Base-by-base conservation (phyloP, 768 basidiomycete species). In the Pholiota conissans region DNA sequence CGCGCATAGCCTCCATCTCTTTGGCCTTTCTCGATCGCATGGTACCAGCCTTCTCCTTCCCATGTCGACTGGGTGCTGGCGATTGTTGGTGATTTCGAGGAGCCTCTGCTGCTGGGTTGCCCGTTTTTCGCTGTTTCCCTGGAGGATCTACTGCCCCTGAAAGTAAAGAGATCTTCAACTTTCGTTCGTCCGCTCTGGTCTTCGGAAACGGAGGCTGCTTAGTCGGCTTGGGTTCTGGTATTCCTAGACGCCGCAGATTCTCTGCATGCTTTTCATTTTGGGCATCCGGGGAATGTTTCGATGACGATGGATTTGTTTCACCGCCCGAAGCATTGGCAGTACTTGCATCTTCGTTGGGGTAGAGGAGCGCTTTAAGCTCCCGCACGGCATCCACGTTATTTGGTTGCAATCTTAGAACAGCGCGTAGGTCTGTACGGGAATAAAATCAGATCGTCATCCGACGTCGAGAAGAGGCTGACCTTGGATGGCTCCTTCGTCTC, bases 351-450 rank as follows among this genome's bases (percentile, higher is more conserved):
- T 47, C 55, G 52, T 47, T 40, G 7, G 69, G 68, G 27, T 73
- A 71, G 48, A 77, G 47, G 37, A 85, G 67, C 1, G 78, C 69
- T 3, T 72, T 64, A 5, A 90, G 72, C 64, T 90, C 89, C 11
- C 78, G 73, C 8, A 82, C 57, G 0, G 87, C 89, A 66, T 90
- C 87, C 1, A 69, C 56, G 65, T 87, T 90, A n/a, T 73, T 74
- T 0, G 88, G 87, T 57, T 89, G 88, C 4, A 89, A 66, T 57
- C 75, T 79, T 9, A 90, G 72, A 5, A 84, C 79, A 5, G 83
- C 79, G 16, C 84, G 82, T 13, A 89, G 70, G 67, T 90, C 88
- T 89, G 58, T 28, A 32, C 32, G 20, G 35, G 30, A 55, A 52
- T 27, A 20, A 40, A 3, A 40, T 37, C 1, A 3, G 29, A 0